Conservation (phyloP, 371 early-diverging fungal genomes). For the Actinomortierella wolfii region DNA sequence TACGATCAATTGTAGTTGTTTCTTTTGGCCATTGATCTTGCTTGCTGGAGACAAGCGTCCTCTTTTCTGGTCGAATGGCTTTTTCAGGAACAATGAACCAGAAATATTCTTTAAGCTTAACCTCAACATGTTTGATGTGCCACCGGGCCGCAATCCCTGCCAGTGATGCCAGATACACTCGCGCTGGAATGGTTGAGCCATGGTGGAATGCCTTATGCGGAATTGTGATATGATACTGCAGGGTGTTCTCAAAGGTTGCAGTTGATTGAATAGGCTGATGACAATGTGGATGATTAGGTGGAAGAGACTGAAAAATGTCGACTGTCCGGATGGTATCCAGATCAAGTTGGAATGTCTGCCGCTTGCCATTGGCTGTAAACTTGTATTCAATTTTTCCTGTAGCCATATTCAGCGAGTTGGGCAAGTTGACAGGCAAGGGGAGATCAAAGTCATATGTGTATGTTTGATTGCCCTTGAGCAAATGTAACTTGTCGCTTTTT, state of each 20-base stretch:
- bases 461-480: slow-evolving; percentile 33
- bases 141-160: slow-evolving; percentile 15
- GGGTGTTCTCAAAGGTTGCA: slow-evolving; percentile 25
- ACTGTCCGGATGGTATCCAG: slow-evolving; percentile 12
- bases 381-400: slow-evolving; percentile 34
- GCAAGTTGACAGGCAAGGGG: slow-evolving; percentile 33
- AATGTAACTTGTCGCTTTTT: slow-evolving; percentile 19
- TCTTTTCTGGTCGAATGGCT: slow-evolving; percentile 23
- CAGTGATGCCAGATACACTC: slow-evolving; percentile 18
- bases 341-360: slow-evolving; percentile 20
- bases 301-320: slow-evolving; percentile 41
- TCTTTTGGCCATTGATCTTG: slow-evolving; percentile 31
- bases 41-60: slow-evolving; percentile 23
- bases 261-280: slow-evolving; percentile 28
- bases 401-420: slow-evolving; percentile 31
- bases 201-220: slow-evolving; percentile 38
- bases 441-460: slow-evolving; percentile 34
- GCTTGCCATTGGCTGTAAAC: slow-evolving; percentile 36
- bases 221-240: slow-evolving; percentile 34
- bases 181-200: slow-evolving; percentile 27
- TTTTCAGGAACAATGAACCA: slow-evolving; percentile 41
- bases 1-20: slow-evolving; percentile 21
- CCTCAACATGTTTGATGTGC: slow-evolving; percentile 28
- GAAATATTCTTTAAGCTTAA: slow-evolving; percentile 42
- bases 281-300: slow-evolving; percentile 34